Evolutionary conservation across 306 rosid species (phyloP).

Genomic region (Pyrus communis): DNA sequence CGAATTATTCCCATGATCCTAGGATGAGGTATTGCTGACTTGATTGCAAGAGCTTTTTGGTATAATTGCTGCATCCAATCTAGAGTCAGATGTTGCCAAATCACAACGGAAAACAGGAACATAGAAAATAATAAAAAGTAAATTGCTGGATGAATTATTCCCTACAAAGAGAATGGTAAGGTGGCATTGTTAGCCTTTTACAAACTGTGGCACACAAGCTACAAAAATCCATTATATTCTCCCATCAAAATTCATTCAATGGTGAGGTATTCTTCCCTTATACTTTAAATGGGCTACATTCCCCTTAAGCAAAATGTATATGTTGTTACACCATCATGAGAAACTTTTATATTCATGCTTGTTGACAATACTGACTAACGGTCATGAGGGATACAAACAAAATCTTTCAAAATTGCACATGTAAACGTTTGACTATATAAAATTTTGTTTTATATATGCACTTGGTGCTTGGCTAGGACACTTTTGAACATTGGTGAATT

Average conservation of each 20-base stretch:
- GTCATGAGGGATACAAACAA: background rate
- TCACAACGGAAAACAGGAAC: constrained; percentile 6
- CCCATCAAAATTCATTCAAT: background rate
- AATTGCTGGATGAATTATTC: background rate
- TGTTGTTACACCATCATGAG: background rate
- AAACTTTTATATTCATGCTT: background rate
- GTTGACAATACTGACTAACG: background rate
- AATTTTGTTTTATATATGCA: background rate
- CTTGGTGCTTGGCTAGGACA: too few species aligned
- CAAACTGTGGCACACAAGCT: background rate
- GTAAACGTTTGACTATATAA: background rate
- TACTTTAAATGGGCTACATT: background rate
- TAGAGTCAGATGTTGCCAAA: constrained; percentile 13
- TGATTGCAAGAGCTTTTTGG: constrained; percentile 91
- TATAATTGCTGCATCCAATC: constrained; percentile 81
- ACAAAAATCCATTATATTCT: background rate
- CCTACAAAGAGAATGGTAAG: background rate
- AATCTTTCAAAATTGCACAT: background rate
- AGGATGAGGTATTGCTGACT: constrained; percentile 99
- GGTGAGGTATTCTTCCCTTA: background rate
- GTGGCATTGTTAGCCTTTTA: background rate
- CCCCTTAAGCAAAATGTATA: background rate
- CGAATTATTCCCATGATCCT: constrained; percentile 97
- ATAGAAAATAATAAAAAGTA: background rate
- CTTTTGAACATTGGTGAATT: too few species aligned